These are phyloP conservation scores for Talaromyces sp. DNA, from an alignment of 2,329 filamentous ascomycete species.

Conservation along the genomic window DNA sequence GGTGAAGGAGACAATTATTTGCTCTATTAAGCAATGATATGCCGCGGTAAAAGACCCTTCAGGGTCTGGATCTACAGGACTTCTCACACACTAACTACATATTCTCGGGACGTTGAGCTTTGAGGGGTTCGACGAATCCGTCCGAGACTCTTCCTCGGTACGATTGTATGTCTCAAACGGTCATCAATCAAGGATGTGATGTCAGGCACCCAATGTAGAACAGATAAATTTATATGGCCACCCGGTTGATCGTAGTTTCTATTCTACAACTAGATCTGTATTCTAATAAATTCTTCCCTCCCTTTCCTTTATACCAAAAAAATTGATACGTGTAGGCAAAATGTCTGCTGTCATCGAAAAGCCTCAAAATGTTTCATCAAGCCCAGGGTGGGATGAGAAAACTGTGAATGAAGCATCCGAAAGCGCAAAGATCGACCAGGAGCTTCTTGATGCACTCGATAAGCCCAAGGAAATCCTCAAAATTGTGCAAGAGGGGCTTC, in stretches of 20 bases:
- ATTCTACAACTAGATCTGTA: not conserved
- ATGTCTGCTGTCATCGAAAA: not conserved
- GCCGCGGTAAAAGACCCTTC: not conserved
- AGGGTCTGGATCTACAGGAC: not conserved
- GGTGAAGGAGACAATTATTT: not conserved
- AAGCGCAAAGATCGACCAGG: conserved; percentile 8
- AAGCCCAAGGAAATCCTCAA: conserved; percentile 25
- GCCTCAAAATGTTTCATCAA: not conserved
- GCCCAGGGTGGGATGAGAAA: not conserved
- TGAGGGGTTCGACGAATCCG: not conserved
- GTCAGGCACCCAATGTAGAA: not conserved
- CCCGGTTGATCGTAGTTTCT: not conserved
- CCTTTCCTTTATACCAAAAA: not conserved
- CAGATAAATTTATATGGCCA: not conserved
- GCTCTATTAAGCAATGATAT: not conserved
- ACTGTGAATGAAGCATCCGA: not conserved
- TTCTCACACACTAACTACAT: not conserved
- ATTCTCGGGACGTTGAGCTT: not conserved
- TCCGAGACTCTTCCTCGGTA: not conserved
- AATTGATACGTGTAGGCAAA: not conserved
- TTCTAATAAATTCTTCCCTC: not conserved
- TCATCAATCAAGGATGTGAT: not conserved
- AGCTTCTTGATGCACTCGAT: conserved; percentile 15
- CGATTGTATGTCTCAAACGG: not conserved
- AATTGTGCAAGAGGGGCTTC: conserved; percentile 31